phyloP scores from a whole-genome alignment of 2,329 filamentous ascomycete species.

The Ramularia endophylla region DNA sequence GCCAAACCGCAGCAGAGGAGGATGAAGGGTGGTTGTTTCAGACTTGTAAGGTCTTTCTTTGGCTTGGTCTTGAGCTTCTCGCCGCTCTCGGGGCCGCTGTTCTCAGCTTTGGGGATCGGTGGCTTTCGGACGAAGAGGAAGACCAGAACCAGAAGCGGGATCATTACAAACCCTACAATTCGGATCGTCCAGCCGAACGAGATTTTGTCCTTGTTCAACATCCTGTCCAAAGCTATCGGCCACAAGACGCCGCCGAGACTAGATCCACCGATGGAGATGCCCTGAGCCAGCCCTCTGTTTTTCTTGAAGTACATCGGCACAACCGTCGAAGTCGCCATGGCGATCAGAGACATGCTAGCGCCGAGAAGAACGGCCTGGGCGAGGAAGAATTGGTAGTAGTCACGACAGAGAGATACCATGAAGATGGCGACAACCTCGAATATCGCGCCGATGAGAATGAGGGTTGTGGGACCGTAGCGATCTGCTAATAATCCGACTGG shows the following conservation, averaged over 20 bases:
- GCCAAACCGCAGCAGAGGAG: conserved; percentile 21
- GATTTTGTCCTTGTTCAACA: conserved; percentile 42
- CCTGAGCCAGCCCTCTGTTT: conserved; percentile 43
- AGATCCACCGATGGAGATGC: conserved; percentile 42
- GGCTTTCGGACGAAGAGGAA: not conserved
- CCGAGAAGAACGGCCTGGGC: conserved; percentile 45
- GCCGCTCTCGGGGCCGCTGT: not conserved
- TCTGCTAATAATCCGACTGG: conserved; percentile 27
- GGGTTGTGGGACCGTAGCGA: conserved; percentile 20
- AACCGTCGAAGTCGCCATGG: conserved; percentile 42
- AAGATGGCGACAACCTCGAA: conserved; percentile 42
- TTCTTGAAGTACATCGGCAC: conserved; percentile 44
- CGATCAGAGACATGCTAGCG: conserved; percentile 36
- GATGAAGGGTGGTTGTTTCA: conserved; percentile 21
- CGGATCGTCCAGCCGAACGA: conserved; percentile 51
- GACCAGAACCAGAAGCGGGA: conserved; percentile 30
- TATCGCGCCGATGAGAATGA: conserved; percentile 20
- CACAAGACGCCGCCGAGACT: conserved; percentile 49
- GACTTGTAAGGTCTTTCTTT: conserved; percentile 15
- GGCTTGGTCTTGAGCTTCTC: conserved; percentile 4
- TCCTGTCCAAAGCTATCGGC: conserved; percentile 42
- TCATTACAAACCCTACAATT: conserved; percentile 46
- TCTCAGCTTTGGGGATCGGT: not conserved
- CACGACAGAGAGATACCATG: conserved; percentile 39
- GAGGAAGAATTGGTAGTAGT: conserved; percentile 51